Evolutionary conservation across 2,329 filamentous ascomycete genomes (phyloP), one percentile per base, ranked within the genome.

Genomic region (Phyllosticta capitalensis): DNA sequence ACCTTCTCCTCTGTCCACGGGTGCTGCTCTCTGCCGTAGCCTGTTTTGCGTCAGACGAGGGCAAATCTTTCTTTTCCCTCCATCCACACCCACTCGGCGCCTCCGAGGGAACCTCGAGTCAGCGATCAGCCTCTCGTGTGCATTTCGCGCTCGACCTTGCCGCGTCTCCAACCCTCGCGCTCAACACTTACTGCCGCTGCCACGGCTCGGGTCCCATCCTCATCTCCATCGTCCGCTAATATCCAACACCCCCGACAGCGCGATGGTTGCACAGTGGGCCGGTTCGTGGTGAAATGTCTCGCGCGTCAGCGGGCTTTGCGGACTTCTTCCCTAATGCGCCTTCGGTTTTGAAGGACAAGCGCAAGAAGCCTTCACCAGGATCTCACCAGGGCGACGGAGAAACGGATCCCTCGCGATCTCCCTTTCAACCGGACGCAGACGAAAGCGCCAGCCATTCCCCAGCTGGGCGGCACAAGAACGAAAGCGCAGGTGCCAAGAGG

Each of bases 261-360:
- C 62, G 57, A 67, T 67, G 63, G 66, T 69, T 63, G 69, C 67
- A 65, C 65, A 61, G 65, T 61, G 63, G 60, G 65, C 62, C 62
- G 61, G 58, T 45, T 52, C 52, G 62, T 61, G 62, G 58, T 63
- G 63, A 58, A 56, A 89, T 89, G 87, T 89, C 89, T 84, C 89
- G 88, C 79, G 83, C 86, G 73, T 79, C 80, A 75, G 86, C 87
- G 79, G 86, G 86, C 78, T 92, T 91, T 81, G 88, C 87, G 77
- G 85, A 91, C 77, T 94, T 90, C 81, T 92, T 91, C 75, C 88
- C 88, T 67, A 84, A 87, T 72, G 89, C 88, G 70, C 88, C 89
- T 66, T 83, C 83, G 67, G 84, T 83, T 64, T 73, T 81, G 59
- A 75, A 77, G 64, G 72, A 76, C 66, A 77, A 77, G 74, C 75